These are phyloP conservation scores for Solanum bulbocastanum DNA, from an alignment of 257 asterid species.

Conservation along the genomic window DNA sequence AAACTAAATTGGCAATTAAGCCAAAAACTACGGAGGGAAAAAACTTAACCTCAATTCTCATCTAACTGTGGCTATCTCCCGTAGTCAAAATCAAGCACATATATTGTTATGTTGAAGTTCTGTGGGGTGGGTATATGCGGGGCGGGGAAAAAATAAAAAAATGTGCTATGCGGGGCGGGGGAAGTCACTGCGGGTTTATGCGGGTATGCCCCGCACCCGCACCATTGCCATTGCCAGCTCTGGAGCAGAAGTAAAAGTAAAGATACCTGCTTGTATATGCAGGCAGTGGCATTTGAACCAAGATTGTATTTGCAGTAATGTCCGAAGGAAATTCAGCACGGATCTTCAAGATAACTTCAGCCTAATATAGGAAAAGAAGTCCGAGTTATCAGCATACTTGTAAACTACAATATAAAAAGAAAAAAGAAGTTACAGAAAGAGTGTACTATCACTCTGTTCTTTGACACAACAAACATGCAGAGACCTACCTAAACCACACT, in stretches of 20 bases:
- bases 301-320: conserved; percentile 76
- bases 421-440: neutral
- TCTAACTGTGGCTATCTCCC: too few relatives aligned
- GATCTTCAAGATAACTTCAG: conserved; percentile 90
- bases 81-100: too few relatives aligned
- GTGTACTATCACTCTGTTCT: neutral
- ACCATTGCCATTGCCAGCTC: neutral
- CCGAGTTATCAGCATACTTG: conserved; percentile 1
- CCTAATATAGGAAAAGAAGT: conserved; percentile 40
- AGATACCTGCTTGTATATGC: conserved; percentile 75
- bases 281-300: conserved; percentile 93
- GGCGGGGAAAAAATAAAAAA: too few relatives aligned
- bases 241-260: neutral
- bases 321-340: conserved; percentile 91
- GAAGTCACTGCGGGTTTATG: too few relatives aligned
- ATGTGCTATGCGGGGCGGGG: too few relatives aligned
- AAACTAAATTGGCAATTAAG: too few relatives aligned
- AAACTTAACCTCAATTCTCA: too few relatives aligned
- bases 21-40: too few relatives aligned
- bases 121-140: too few relatives aligned
- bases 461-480: neutral
- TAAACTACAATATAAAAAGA: neutral
- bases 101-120: too few relatives aligned
- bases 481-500: neutral
- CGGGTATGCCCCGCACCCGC: too few relatives aligned